Base-by-base conservation (phyloP, 2,329 filamentous ascomycete species). In the Atkinsonella hypoxylon region DNA sequence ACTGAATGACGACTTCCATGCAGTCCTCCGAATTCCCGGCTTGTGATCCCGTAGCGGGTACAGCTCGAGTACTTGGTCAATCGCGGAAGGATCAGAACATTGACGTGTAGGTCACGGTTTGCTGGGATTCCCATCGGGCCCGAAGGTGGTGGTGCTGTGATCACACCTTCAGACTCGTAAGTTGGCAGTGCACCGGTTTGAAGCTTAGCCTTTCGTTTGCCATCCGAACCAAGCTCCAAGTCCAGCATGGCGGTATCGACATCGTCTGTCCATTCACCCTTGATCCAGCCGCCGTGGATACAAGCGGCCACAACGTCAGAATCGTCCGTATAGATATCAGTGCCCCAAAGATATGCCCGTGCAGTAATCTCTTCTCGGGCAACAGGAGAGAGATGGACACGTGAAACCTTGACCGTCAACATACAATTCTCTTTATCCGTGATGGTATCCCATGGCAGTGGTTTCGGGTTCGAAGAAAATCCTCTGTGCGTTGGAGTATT, bases 321-420 rank as follows among this genome's bases (percentile, higher is more conserved):
- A 66, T 98, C 93, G 59, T 98, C 93, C 0, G 89, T 95, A 63
- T 97, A 97, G 7, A 98, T 78, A 38, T 94, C 90, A 0, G 89
- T 93, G 1, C 93, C 93, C 90, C 91, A 98, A 0, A 98, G 66
- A 8, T 87, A 87, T 18, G 85, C 79, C 34, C 88, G 79, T 8
- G 81, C 71, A 11, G 89, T 94, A 48, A 97, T 90, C 57, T 94
- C 87, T 62, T 93, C 87, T 31, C 91, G 78, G 22, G 86, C 79
- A 8, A 75, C 69, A 0, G 80, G 67, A 9, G 79, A 79, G 8
- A 98, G 72, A 59, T 93, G 89, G 45, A 86, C 79, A 30, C 86
- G 81, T 2, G 90, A 85, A 7, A 98, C 82, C 59, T 93, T 88
- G 54, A 98, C 78, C 0, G 89, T 96, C 55, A 94, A 81, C 0